Percentiles rank a stretch among this genome's conserved stretches.
These are phyloP conservation scores for Neurospora sp. DNA, from an alignment of 495 filamentous ascomycete genomes.

Conservation along the genomic window DNA sequence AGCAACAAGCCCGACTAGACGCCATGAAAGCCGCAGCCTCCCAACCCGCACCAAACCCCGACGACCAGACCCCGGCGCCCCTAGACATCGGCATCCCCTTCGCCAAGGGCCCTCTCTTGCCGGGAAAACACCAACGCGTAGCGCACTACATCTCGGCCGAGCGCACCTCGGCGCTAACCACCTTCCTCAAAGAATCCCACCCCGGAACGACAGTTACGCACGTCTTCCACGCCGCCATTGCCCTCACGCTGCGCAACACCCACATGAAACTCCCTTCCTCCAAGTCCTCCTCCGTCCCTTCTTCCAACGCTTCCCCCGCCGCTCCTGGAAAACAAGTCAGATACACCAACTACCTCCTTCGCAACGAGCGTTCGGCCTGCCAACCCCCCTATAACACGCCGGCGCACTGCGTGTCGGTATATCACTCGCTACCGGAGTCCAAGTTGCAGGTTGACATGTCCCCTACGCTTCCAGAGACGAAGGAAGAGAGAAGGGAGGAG, in stretches of 20 bases:
- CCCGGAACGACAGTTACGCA: conserved; percentile 22
- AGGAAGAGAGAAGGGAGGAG: neutral
- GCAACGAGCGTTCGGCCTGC: conserved; percentile 20
- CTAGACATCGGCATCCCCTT: neutral
- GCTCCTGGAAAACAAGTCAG: neutral
- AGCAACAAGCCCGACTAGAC: neutral
- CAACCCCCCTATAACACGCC: conserved; percentile 16
- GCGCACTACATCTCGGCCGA: conserved; percentile 5
- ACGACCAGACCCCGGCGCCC: neutral
- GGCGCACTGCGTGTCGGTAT: conserved; percentile 19
- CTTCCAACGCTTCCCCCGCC: no score
- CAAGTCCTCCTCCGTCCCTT: conserved; percentile 1
- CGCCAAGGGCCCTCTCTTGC: neutral
- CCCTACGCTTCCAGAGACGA: accelerated
- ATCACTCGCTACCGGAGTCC: conserved; percentile 15
- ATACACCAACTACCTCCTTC: conserved; percentile 25
- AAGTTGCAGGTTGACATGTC: conserved; percentile 9
- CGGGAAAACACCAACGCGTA: conserved; percentile 11
- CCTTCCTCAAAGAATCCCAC: conserved; percentile 9
- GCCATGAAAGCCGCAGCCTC: neutral
- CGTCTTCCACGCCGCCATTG: conserved; percentile 24
- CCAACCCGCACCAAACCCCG: neutral
- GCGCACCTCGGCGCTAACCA: conserved; percentile 9
- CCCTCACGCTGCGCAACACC: conserved; percentile 16
- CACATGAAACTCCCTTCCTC: conserved; percentile 5